phyloP scores from a whole-genome alignment of 2,329 filamentous ascomycete species.

The Xylaria sp. region DNA sequence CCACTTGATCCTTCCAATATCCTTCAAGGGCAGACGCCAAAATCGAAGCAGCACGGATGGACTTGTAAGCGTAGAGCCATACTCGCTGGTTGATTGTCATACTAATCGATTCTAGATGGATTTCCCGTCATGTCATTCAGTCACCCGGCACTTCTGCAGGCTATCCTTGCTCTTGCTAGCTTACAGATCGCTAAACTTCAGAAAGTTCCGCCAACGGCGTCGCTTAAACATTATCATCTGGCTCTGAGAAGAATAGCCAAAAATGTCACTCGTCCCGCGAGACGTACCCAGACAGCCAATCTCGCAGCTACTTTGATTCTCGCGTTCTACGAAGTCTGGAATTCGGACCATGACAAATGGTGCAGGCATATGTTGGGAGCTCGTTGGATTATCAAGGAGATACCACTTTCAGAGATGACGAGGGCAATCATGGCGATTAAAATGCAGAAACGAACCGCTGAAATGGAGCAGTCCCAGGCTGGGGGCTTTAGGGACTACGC shows the following conservation, averaged over 20 bases:
- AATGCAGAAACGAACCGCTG: constrained; percentile 50
- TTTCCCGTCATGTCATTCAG: constrained; percentile 85
- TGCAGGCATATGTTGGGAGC: constrained; percentile 90
- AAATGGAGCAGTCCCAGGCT: constrained; percentile 42
- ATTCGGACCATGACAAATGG: constrained; percentile 95
- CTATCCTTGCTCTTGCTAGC: constrained; percentile 87
- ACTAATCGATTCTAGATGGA: constrained; percentile 65
- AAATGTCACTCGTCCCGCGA: constrained; percentile 74
- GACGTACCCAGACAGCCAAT: constrained; percentile 79
- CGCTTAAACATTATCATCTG: constrained; percentile 91
- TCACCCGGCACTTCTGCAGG: constrained; percentile 87
- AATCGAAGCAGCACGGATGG: constrained; percentile 72
- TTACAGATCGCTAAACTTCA: constrained; percentile 89
- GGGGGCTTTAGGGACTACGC: constrained; percentile 39
- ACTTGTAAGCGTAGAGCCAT: constrained; percentile 49
- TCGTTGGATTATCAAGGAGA: constrained; percentile 82
- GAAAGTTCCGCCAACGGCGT: constrained; percentile 76
- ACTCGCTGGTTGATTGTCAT: not conserved
- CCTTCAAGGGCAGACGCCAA: constrained; percentile 68
- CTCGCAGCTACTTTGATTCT: constrained; percentile 88
- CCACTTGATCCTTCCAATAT: constrained; percentile 76
- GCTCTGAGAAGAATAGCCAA: constrained; percentile 81
- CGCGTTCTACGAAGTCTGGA: constrained; percentile 94
- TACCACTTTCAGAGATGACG: constrained; percentile 79
- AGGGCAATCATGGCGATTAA: constrained; percentile 74